Conservation (phyloP, 2,329 filamentous ascomycete genomes). For the Elsinoe fawcettii region DNA sequence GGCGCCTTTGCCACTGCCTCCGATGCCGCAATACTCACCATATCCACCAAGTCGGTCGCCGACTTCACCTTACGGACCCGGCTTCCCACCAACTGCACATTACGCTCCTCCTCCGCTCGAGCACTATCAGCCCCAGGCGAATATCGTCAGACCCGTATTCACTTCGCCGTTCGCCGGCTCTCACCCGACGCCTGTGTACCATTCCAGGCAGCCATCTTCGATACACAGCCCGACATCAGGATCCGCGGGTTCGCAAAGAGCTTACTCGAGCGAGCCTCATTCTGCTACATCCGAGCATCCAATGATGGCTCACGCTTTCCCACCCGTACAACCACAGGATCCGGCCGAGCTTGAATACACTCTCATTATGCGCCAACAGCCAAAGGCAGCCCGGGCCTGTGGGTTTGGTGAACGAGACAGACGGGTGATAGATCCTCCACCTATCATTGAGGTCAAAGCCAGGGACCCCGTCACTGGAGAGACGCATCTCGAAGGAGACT, state of each 20-base stretch:
- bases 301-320: slow-evolving; percentile 28
- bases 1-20: neutral
- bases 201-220: slow-evolving; percentile 20
- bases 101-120: neutral
- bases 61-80: neutral
- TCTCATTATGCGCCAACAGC: slow-evolving; percentile 66
- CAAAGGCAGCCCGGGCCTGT: slow-evolving; percentile 68
- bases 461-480: slow-evolving; percentile 49
- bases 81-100: neutral
- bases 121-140: slow-evolving; percentile 3
- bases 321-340: slow-evolving; percentile 11
- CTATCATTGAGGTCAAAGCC: slow-evolving; percentile 62
- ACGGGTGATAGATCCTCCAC: slow-evolving; percentile 74
- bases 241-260: slow-evolving; percentile 21
- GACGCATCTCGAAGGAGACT: slow-evolving; percentile 40
- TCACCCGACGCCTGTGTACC: neutral
- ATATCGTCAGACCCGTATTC: slow-evolving; percentile 1
- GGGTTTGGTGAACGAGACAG: slow-evolving; percentile 77
- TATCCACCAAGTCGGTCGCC: neutral
- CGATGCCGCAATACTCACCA: neutral
- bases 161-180: slow-evolving; percentile 4
- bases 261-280: slow-evolving; percentile 22
- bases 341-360: slow-evolving; percentile 33
- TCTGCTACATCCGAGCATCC: slow-evolving; percentile 25
- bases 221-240: slow-evolving; percentile 19